Conservation (phyloP, 1,139 yeast genomes). For the Zygosaccharomyces sapae region DNA sequence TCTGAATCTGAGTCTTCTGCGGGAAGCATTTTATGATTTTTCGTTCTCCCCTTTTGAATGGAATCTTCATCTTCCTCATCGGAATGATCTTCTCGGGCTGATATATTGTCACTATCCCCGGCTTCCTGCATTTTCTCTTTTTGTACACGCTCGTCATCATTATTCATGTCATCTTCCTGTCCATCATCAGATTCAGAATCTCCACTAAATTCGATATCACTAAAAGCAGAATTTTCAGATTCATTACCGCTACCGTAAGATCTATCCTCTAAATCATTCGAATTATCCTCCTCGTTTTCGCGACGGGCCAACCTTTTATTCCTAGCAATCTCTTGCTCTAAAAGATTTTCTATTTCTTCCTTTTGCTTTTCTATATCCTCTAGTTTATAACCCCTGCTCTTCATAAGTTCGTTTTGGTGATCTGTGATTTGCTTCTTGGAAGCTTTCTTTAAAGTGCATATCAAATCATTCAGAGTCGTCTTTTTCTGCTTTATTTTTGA, state of each 20-base stretch:
- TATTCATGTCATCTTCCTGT: slow-evolving; percentile 13
- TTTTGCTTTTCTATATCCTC: slow-evolving; percentile 34
- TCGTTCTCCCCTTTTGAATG: slow-evolving; percentile 10
- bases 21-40: slow-evolving; percentile 8
- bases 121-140: slow-evolving; percentile 14
- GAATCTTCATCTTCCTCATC: slow-evolving; percentile 18
- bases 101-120: background rate
- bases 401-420: slow-evolving; percentile 29
- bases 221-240: slow-evolving; percentile 27
- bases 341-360: slow-evolving; percentile 44
- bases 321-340: slow-evolving; percentile 61
- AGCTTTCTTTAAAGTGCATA: slow-evolving; percentile 31
- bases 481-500: slow-evolving; percentile 13
- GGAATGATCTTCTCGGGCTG: slow-evolving; percentile 14
- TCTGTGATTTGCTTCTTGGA: slow-evolving; percentile 36
- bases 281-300: slow-evolving; percentile 45
- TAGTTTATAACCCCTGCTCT: slow-evolving; percentile 26
- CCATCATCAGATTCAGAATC: slow-evolving; percentile 12
- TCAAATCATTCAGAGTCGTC: slow-evolving; percentile 27
- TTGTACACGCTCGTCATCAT: slow-evolving; percentile 13
- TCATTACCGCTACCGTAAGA: slow-evolving; percentile 14
- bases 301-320: slow-evolving; percentile 49
- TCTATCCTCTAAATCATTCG: slow-evolving; percentile 17
- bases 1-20: slow-evolving; percentile 14
- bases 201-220: slow-evolving; percentile 25